These are phyloP conservation scores for Nemania sp. DNA, from an alignment of 2,329 filamentous ascomycete species.

Conservation along the genomic window DNA sequence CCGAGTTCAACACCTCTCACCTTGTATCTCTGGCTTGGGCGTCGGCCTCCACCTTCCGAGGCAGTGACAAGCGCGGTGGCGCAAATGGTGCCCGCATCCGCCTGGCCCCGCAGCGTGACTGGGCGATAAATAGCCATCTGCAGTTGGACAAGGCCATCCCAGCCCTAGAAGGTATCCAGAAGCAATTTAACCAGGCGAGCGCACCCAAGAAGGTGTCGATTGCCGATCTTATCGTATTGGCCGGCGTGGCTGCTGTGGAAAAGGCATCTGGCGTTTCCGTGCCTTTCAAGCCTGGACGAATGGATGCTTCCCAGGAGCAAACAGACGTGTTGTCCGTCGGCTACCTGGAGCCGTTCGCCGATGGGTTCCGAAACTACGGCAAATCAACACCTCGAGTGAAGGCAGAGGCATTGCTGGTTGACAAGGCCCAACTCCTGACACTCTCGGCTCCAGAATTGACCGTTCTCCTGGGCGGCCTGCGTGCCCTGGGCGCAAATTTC, in stretches of 20 bases:
- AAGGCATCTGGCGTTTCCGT: conserved; percentile 69
- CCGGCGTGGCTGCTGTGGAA: conserved; percentile 72
- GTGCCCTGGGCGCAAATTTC: conserved; percentile 70
- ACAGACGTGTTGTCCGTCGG: conserved; percentile 68
- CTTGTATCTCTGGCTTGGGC: conserved; percentile 71
- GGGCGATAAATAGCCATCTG: conserved; percentile 74
- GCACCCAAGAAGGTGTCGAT: conserved; percentile 73
- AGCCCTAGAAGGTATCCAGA: conserved; percentile 67
- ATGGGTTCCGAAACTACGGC: conserved; percentile 82
- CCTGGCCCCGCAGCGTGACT: conserved; percentile 71
- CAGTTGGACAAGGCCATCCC: conserved; percentile 66
- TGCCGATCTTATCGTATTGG: conserved; percentile 79
- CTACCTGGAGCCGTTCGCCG: conserved; percentile 70
- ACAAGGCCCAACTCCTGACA: conserved; percentile 71
- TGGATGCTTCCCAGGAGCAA: conserved; percentile 71
- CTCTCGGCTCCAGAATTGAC: conserved; percentile 73
- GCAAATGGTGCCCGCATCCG: conserved; percentile 81
- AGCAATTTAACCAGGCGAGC: conserved; percentile 64
- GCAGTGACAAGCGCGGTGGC: conserved; percentile 79
- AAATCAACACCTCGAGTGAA: conserved; percentile 62
- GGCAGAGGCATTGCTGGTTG: conserved; percentile 72
- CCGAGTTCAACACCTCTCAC: conserved; percentile 63
- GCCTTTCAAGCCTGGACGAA: conserved; percentile 74
- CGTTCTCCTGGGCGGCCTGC: conserved; percentile 73
- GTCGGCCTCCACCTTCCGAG: conserved; percentile 72